phyloP scores from a whole-genome alignment of 495 filamentous ascomycete genomes.

The Aspergillus sparsus region DNA sequence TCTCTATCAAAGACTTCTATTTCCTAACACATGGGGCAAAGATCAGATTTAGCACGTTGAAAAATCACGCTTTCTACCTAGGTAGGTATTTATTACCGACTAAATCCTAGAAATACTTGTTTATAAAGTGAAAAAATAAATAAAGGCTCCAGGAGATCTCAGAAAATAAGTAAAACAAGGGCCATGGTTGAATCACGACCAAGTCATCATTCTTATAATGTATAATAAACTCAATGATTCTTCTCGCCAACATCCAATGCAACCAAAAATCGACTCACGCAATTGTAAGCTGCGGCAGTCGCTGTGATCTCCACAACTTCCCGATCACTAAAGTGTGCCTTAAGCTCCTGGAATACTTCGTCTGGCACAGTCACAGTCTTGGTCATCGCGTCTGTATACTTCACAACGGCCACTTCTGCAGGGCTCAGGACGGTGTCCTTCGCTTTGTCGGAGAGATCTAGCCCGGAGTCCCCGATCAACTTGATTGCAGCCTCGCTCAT shows the following conservation, averaged over 20 bases:
- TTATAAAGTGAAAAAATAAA: too few species aligned
- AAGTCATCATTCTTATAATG: too few species aligned
- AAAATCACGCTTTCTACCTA: background rate
- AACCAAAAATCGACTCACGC: constrained; percentile 81
- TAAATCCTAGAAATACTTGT: too few species aligned
- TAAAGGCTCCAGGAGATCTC: too few species aligned
- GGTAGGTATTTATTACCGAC: background rate
- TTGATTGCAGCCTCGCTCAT: constrained; percentile 52
- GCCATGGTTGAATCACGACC: too few species aligned
- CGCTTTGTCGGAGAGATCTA: constrained; percentile 21
- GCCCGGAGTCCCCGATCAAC: constrained; percentile 36
- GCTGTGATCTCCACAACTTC: constrained; percentile 79
- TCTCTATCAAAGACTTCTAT: too few species aligned
- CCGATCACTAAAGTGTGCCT: constrained; percentile 58
- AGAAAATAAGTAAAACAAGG: too few species aligned
- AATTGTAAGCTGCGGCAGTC: constrained; percentile 82
- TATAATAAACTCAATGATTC: constrained; percentile 32
- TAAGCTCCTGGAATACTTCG: constrained; percentile 61
- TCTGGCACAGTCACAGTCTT: constrained; percentile 62
- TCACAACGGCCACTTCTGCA: constrained; percentile 64
- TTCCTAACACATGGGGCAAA: background rate
- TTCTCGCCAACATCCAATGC: constrained; percentile 75
- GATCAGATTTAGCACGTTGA: background rate
- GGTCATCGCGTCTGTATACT: constrained; percentile 78
- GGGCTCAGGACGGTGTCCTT: constrained; percentile 45